These are phyloP conservation scores for Fusarium sp. DNA, from an alignment of 2,329 filamentous ascomycete species.

Conservation along the genomic window DNA sequence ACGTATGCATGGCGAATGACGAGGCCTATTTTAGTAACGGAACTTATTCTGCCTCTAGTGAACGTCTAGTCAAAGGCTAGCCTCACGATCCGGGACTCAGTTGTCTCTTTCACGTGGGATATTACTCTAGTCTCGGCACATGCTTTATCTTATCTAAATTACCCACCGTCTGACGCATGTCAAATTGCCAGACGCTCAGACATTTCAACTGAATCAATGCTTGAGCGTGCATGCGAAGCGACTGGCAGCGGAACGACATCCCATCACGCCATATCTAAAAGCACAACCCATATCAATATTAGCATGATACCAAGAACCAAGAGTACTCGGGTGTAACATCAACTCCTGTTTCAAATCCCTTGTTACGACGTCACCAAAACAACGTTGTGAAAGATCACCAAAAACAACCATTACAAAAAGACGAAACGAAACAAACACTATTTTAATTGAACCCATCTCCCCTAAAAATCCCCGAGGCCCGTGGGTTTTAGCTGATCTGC, in stretches of 20 bases:
- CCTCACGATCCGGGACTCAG: not conserved
- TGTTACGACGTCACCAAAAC: not conserved
- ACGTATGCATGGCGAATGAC: not conserved
- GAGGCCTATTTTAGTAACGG: not conserved
- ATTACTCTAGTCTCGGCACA: not conserved
- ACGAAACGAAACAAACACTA: constrained; percentile 15
- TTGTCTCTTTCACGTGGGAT: not conserved
- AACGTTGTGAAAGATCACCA: not conserved
- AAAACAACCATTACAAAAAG: not conserved
- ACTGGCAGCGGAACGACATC: not conserved
- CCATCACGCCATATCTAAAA: too few species aligned
- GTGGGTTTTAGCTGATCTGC: constrained; percentile 1
- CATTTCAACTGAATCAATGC: not conserved
- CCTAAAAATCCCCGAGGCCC: constrained; percentile 21
- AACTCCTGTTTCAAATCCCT: constrained; percentile 6
- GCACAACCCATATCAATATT: too few species aligned
- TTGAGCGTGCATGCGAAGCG: not conserved
- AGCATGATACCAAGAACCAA: not conserved
- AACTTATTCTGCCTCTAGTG: not conserved
- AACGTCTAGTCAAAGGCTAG: not conserved
- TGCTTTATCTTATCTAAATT: not conserved
- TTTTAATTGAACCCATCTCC: not conserved
- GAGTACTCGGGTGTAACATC: not conserved
- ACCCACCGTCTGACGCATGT: not conserved
- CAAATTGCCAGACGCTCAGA: not conserved